Conservation (phyloP, 2,329 filamentous ascomycete genomes). For the Drechslerella dactyloides region DNA sequence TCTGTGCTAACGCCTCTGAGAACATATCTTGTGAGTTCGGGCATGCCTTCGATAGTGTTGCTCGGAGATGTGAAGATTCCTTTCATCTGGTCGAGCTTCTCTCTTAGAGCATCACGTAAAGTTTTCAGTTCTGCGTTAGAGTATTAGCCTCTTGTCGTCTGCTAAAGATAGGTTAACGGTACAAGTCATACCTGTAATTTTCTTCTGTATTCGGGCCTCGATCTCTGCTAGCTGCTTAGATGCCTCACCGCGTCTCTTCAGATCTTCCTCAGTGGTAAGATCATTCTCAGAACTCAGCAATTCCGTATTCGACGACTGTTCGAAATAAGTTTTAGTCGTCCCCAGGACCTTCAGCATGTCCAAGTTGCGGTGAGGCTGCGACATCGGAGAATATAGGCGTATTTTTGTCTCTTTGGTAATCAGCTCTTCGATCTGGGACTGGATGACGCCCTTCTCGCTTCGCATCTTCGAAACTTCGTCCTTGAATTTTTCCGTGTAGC, state of each 20-base stretch:
- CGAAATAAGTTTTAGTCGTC: slow-evolving; percentile 33
- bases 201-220: slow-evolving; percentile 52
- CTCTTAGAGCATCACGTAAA: slow-evolving; percentile 51
- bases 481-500: slow-evolving; percentile 53
- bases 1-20: slow-evolving; percentile 53
- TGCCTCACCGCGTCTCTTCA: slow-evolving; percentile 43
- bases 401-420: slow-evolving; percentile 52
- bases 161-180: not conserved
- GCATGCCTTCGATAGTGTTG: slow-evolving; percentile 45
- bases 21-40: slow-evolving; percentile 49
- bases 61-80: slow-evolving; percentile 52
- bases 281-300: slow-evolving; percentile 21
- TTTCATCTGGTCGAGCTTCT: slow-evolving; percentile 52
- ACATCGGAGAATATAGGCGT: slow-evolving; percentile 50
- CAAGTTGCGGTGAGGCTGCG: slow-evolving; percentile 16
- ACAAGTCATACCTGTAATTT: slow-evolving; percentile 51
- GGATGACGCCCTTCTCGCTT: slow-evolving; percentile 51
- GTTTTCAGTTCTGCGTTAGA: slow-evolving; percentile 46
- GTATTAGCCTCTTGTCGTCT: slow-evolving; percentile 10
- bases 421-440: slow-evolving; percentile 51
- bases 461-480: slow-evolving; percentile 50
- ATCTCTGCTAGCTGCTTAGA: slow-evolving; percentile 51
- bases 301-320: slow-evolving; percentile 40
- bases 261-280: slow-evolving; percentile 34
- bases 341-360: slow-evolving; percentile 46